Evolutionary conservation across 306 rosid species (phyloP).

Genomic region (Lablab purpureus): DNA sequence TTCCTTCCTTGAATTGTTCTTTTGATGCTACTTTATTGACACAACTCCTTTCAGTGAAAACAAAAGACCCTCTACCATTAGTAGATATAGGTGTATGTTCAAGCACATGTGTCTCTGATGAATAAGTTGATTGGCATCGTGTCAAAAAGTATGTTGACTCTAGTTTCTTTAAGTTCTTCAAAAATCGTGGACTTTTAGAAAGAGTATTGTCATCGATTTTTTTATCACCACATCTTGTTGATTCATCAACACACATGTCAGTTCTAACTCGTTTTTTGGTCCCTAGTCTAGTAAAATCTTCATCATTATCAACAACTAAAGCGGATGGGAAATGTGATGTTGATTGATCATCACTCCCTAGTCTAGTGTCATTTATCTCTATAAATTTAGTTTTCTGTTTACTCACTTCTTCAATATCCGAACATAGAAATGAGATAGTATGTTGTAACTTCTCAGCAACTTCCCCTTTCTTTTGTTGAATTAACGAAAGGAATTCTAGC

Average conservation of each 20-base stretch:
- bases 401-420: slow-evolving; percentile 74
- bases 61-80: slow-evolving; percentile 75
- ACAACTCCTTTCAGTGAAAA: slow-evolving; percentile 62
- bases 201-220: slow-evolving; percentile 53
- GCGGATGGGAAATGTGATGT: slow-evolving; percentile 61
- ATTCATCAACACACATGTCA: slow-evolving; percentile 35
- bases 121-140: slow-evolving; percentile 57
- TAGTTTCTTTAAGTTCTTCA: slow-evolving; percentile 79
- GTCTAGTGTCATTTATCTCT: slow-evolving; percentile 55
- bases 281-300: slow-evolving; percentile 55
- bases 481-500: slow-evolving; percentile 73
- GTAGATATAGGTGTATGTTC: slow-evolving; percentile 65
- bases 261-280: slow-evolving; percentile 73
- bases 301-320: slow-evolving; percentile 52
- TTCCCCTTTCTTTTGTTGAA: slow-evolving; percentile 73
- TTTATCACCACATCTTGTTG: slow-evolving; percentile 56
- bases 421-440: slow-evolving; percentile 69
- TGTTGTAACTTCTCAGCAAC: slow-evolving; percentile 71
- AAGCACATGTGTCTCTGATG: not conserved
- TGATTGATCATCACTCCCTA: slow-evolving; percentile 53
- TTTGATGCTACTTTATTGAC: slow-evolving; percentile 62
- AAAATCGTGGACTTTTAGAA: slow-evolving; percentile 65
- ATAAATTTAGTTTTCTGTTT: slow-evolving; percentile 59
- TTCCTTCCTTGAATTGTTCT: slow-evolving; percentile 52
- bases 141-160: slow-evolving; percentile 76